Conservation (phyloP, 2,329 filamentous ascomycete genomes). For the Bimuria novae-zelandiae region DNA sequence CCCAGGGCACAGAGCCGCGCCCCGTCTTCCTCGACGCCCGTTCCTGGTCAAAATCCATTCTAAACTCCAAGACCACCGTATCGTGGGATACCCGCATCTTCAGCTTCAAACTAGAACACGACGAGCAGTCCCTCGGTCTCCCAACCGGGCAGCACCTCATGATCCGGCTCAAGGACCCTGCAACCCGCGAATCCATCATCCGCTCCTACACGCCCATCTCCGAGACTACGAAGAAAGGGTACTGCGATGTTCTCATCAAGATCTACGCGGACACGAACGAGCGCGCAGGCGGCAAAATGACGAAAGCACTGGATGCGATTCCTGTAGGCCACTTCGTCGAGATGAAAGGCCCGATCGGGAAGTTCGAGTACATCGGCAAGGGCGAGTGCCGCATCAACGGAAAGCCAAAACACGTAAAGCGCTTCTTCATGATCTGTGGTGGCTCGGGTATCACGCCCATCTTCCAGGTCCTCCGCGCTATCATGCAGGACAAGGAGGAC, state of each 20-base stretch:
- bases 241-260: conserved; percentile 78
- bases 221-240: conserved; percentile 63
- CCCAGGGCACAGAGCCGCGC: conserved; percentile 53
- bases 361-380: conserved; percentile 76
- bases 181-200: conserved; percentile 73
- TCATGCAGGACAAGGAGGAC: conserved; percentile 68
- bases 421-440: conserved; percentile 84
- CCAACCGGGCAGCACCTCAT: conserved; percentile 87
- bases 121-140: conserved; percentile 71
- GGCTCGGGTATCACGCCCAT: conserved; percentile 94
- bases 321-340: conserved; percentile 75
- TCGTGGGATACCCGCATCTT: conserved; percentile 83
- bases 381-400: conserved; percentile 68
- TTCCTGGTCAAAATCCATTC: conserved; percentile 72
- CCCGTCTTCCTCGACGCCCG: conserved; percentile 72
- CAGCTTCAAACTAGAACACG: conserved; percentile 76
- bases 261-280: conserved; percentile 69
- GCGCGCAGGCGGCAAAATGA: conserved; percentile 76
- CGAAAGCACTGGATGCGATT: conserved; percentile 73
- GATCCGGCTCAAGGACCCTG: conserved; percentile 76
- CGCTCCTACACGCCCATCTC: conserved; percentile 87
- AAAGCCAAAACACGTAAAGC: conserved; percentile 60
- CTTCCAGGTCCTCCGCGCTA: conserved; percentile 77
- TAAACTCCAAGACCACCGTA: conserved; percentile 69
- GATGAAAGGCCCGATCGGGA: conserved; percentile 86